Evolutionary conservation across 495 filamentous ascomycete species (phyloP), one percentile per base, ranked within the genome.

Genomic region (Podospora comata): DNA sequence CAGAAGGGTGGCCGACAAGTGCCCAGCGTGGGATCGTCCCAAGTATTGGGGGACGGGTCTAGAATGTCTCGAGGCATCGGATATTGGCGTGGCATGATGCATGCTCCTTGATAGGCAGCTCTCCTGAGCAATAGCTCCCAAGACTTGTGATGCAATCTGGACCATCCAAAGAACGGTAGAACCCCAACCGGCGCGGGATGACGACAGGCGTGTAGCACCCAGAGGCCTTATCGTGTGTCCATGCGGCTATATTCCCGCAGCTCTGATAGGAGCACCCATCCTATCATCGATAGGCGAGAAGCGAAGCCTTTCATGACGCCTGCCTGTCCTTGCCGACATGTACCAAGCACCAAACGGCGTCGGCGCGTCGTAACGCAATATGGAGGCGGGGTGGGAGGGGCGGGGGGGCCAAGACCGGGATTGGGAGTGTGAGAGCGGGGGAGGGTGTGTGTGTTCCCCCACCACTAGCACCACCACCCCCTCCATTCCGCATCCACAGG

Each of bases 181-280:
- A 59, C 65, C 69, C 32, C 26, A 68, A 65, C 60, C 69, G 67
- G 68, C 76, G 75, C 70, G 77, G 77, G 77, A 79, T 79, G 77
- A 75, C 76, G 74, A 73, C 74, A 78, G 56, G 70, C 67, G 70
- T 70, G 72, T 75, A 70, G 72, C 53, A 48, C 26, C 60, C 44
- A 55, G 27, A 23, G 28, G 57, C 68, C 76, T 78, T 75, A 78
- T 78, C 74, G 73, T 63, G 39, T 48, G 64, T 69, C 72, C 66
- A 73, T 72, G 70, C 69, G 68, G 67, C 68, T 73, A 65, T 73
- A 66, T 68, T 63, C 67, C 65, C 30, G 27, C 23, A 39, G 63
- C 56, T 26, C 55, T 73, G 73, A 73, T 74, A 73, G 66, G 74
- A 60, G n/a, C 30, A 54, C 34, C 18, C 53, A 13, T 20, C 32